Evolutionary conservation across 2,329 filamentous ascomycete species (phyloP).

Genomic region (Ophiostoma ulmi): DNA sequence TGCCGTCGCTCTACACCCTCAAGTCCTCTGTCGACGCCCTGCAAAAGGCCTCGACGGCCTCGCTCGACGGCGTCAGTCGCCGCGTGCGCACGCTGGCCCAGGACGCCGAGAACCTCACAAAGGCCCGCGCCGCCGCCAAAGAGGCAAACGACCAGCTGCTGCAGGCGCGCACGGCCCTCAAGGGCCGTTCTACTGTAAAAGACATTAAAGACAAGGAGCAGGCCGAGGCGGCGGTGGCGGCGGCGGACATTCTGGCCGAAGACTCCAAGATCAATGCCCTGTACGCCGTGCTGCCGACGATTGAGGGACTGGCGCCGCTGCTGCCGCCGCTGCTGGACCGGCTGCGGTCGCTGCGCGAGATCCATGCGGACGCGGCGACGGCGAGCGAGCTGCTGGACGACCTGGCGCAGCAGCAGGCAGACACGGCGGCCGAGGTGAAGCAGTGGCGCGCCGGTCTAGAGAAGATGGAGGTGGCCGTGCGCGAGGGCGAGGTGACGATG

Average conservation of each 20-base stretch:
- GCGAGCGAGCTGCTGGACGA: constrained; percentile 72
- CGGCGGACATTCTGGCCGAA: constrained; percentile 54
- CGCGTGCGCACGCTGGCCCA: constrained; percentile 64
- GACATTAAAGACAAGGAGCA: constrained; percentile 51
- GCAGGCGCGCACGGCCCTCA: constrained; percentile 31
- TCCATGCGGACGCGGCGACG: constrained; percentile 81
- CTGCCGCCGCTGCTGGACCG: constrained; percentile 81
- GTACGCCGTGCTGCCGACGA: constrained; percentile 80
- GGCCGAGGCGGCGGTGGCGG: constrained; percentile 24
- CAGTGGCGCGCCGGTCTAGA: constrained; percentile 79
- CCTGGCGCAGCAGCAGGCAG: constrained; percentile 72
- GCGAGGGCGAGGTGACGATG: constrained; percentile 63
- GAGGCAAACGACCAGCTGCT: constrained; percentile 56
- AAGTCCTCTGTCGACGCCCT: constrained; percentile 76
- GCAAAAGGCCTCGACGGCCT: constrained; percentile 64
- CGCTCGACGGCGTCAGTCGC: constrained; percentile 66
- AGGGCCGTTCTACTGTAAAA: constrained; percentile 47
- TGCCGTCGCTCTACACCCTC: constrained; percentile 75
- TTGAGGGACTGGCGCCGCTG: constrained; percentile 78
- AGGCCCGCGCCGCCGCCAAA: constrained; percentile 58
- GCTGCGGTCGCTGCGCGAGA: constrained; percentile 71
- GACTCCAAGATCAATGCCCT: constrained; percentile 84
- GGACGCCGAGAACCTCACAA: constrained; percentile 67
- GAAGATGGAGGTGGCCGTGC: constrained; percentile 71
- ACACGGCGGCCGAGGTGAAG: constrained; percentile 77